These are phyloP conservation scores for Chloranthus sessilifolius DNA, from an alignment of 164 flowering plant species.

Conservation along the genomic window DNA sequence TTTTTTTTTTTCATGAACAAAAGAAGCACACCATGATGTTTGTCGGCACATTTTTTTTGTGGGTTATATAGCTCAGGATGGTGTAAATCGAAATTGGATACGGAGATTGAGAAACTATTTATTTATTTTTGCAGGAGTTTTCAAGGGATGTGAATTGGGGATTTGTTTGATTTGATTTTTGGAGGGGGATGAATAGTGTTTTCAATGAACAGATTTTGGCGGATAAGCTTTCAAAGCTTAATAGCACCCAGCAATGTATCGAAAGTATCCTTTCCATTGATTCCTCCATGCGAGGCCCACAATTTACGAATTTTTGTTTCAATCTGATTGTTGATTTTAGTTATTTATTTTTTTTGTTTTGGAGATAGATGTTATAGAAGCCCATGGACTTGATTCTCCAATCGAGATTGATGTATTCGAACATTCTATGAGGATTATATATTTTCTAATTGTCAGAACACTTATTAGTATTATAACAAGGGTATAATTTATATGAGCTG, in stretches of 20 bases:
- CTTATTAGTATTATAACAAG: no score
- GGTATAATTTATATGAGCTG: no score
- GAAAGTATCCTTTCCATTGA: constrained; percentile 81
- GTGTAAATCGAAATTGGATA: no score
- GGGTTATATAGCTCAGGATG: no score
- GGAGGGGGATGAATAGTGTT: constrained; percentile 89
- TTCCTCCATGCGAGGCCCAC: no score
- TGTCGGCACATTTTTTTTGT: no score
- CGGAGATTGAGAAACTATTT: no score
- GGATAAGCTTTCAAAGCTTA: constrained; percentile 96
- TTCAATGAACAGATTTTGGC: constrained; percentile 84
- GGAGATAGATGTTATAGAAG: not conserved
- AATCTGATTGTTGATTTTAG: not conserved
- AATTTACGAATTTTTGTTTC: not conserved
- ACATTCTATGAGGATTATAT: not conserved
- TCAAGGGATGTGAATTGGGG: no score
- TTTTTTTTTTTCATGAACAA: no score
- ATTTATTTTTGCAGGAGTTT: no score
- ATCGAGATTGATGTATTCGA: not conserved
- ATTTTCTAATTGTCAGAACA: not conserved
- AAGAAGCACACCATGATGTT: no score
- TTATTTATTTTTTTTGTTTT: not conserved
- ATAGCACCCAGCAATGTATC: constrained; percentile 89
- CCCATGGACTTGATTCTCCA: not conserved
- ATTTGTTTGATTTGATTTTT: no score